Evolutionary conservation across 2,329 filamentous ascomycete species (phyloP).

Genomic region (Aspergillus sp.): DNA sequence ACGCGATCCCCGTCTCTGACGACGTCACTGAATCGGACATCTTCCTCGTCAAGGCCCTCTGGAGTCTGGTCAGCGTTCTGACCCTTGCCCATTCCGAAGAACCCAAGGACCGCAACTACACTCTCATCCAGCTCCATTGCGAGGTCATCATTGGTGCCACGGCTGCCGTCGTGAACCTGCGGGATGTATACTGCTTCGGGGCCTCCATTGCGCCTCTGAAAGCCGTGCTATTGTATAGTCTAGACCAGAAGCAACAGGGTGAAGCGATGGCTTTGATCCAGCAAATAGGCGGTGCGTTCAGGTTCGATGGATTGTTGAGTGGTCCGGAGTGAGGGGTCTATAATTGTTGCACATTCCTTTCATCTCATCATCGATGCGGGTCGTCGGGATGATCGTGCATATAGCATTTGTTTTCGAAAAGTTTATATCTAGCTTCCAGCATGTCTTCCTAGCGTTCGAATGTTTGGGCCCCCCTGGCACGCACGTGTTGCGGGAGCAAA

Average conservation of each 20-base stretch:
- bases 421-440: not conserved
- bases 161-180: not conserved
- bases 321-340: not conserved
- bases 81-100: not conserved
- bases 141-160: not conserved
- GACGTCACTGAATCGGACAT: not conserved
- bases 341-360: not conserved
- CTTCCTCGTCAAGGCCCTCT: not conserved
- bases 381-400: not conserved
- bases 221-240: not conserved
- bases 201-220: not conserved
- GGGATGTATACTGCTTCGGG: not conserved
- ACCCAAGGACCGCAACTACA: not conserved
- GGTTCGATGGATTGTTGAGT: not conserved
- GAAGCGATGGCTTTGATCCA: not conserved
- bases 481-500: not conserved
- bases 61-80: not conserved
- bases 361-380: not conserved
- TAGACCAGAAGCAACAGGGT: not conserved
- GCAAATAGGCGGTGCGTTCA: not conserved
- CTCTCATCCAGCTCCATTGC: not conserved
- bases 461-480: too few species aligned
- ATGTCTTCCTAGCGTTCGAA: not conserved
- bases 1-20: not conserved
- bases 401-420: not conserved